These are phyloP conservation scores for Sicyos edulis DNA, from an alignment of 306 rosid genomes.

Conservation along the genomic window DNA sequence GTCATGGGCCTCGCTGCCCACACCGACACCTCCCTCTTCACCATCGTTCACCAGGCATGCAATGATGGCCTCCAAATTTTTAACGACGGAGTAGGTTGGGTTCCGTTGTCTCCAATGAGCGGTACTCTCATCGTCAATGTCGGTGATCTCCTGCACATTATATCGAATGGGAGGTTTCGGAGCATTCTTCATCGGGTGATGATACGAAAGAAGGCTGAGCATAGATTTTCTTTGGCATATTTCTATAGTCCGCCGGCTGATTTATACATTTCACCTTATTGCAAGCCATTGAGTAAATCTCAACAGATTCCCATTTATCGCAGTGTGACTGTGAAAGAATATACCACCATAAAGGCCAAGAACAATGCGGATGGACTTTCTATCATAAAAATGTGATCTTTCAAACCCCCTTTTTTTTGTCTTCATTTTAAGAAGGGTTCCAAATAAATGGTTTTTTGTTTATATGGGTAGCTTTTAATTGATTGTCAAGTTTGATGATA, in stretches of 20 bases:
- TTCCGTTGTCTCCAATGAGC: slow-evolving; percentile 27
- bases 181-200: slow-evolving; percentile 39
- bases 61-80: slow-evolving; percentile 34
- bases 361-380: slow-evolving; percentile 31
- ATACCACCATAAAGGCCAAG: slow-evolving; percentile 28
- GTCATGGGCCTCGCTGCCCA: slow-evolving; percentile 57
- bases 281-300: slow-evolving; percentile 19
- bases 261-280: slow-evolving; percentile 30
- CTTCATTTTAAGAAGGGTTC: neutral
- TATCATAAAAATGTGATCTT: neutral
- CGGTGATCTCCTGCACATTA: slow-evolving; percentile 44
- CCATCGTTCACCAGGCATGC: slow-evolving; percentile 32
- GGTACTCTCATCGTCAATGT: slow-evolving; percentile 40
- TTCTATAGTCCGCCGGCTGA: slow-evolving; percentile 39
- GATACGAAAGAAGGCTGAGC: slow-evolving; percentile 27
- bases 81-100: slow-evolving; percentile 31
- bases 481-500: neutral
- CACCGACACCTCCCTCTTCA: slow-evolving; percentile 46
- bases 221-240: slow-evolving; percentile 30
- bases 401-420: neutral
- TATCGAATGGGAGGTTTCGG: slow-evolving; percentile 36
- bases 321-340: slow-evolving; percentile 45
- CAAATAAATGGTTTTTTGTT: neutral
- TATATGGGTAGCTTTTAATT: neutral
- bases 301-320: slow-evolving; percentile 28